Conservation (phyloP, 78 protist genomes). For the Creolimax fragrantissima region DNA sequence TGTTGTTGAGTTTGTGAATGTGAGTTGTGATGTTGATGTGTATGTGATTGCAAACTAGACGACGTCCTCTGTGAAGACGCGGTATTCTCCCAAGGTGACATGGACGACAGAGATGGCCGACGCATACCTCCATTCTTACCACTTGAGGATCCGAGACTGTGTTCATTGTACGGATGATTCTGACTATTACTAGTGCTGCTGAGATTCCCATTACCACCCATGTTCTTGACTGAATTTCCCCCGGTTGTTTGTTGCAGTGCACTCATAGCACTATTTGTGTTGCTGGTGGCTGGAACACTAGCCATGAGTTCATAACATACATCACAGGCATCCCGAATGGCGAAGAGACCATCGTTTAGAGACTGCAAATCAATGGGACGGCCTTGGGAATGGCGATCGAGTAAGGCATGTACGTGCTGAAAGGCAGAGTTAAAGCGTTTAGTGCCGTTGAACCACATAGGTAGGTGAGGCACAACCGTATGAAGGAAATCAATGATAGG, state of each 20-base stretch:
- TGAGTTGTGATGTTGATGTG: not conserved
- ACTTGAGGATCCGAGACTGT: not conserved
- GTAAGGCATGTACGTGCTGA: not conserved
- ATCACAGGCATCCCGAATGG: not conserved
- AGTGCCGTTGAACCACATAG: not conserved
- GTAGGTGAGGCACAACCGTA: not conserved
- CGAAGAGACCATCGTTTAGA: not conserved
- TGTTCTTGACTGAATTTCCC: not conserved
- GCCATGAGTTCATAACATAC: not conserved
- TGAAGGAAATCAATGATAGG: not conserved
- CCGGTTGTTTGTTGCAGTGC: no score
- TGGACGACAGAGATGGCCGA: not conserved
- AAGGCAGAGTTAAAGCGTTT: not conserved
- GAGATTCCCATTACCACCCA: not conserved
- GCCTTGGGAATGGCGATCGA: not conserved
- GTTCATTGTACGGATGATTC: not conserved
- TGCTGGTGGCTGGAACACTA: not conserved
- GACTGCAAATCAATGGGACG: not conserved
- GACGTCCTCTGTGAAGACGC: not conserved
- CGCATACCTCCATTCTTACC: not conserved
- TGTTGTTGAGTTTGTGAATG: not conserved
- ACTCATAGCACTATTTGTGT: no score
- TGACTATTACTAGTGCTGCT: not conserved
- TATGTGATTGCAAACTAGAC: not conserved
- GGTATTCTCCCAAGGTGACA: not conserved